Conservation (phyloP, 2,329 filamentous ascomycete species). For the Fusarium concolor region DNA sequence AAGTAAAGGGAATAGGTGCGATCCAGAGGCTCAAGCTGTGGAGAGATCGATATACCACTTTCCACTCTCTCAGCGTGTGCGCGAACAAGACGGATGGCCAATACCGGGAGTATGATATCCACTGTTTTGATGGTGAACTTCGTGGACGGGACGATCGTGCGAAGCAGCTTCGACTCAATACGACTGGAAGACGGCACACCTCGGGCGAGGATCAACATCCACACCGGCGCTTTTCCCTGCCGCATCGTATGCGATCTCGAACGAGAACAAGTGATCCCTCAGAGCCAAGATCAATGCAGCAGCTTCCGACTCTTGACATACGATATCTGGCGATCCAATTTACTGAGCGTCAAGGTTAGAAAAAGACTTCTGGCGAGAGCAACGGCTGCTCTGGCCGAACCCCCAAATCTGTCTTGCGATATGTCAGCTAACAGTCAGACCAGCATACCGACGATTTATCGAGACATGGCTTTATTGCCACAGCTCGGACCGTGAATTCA, state of each 20-base stretch:
- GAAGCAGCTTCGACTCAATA: constrained; percentile 58
- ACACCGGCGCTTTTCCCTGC: constrained; percentile 57
- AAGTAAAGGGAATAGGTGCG: constrained; percentile 62
- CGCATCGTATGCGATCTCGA: constrained; percentile 56
- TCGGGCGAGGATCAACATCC: constrained; percentile 52
- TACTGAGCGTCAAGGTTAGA: constrained; percentile 59
- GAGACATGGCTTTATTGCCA: constrained; percentile 61
- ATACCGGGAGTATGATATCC: constrained; percentile 62
- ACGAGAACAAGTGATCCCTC: constrained; percentile 48
- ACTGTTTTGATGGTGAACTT: constrained; percentile 60
- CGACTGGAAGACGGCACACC: constrained; percentile 56
- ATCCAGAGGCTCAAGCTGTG: constrained; percentile 66
- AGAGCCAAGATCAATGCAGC: constrained; percentile 42
- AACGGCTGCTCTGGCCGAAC: constrained; percentile 14
- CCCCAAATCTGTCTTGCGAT: constrained; percentile 18
- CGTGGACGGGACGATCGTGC: constrained; percentile 60
- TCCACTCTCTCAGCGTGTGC: constrained; percentile 61
- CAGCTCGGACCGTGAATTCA: constrained; percentile 59
- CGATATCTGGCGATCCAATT: constrained; percentile 64
- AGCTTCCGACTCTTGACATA: constrained; percentile 53
- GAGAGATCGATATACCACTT: constrained; percentile 61
- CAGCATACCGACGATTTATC: constrained; percentile 58
- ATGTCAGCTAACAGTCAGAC: constrained; percentile 44
- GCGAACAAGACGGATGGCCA: constrained; percentile 60
- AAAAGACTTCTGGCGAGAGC: not conserved